These are phyloP conservation scores for Grosmannia huntii DNA, from an alignment of 2,329 filamentous ascomycete genomes.

Conservation along the genomic window DNA sequence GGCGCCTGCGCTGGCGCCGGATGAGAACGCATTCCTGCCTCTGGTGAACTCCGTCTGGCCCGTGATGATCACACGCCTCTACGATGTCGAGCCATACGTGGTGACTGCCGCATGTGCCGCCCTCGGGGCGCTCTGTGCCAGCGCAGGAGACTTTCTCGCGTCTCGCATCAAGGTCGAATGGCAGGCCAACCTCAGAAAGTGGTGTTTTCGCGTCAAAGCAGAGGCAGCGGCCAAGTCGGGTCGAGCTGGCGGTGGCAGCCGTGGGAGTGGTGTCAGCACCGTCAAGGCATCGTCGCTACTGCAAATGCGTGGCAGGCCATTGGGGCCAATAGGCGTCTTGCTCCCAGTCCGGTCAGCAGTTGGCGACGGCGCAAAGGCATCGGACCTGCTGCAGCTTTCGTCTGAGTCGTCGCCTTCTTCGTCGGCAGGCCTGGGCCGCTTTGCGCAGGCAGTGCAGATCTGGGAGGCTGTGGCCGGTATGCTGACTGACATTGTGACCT, in stretches of 20 bases:
- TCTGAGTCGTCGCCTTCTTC: background rate
- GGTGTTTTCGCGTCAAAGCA: constrained; percentile 31
- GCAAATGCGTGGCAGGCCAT: background rate
- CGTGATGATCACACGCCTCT: constrained; percentile 55
- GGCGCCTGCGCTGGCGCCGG: constrained; percentile 54
- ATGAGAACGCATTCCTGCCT: constrained; percentile 77
- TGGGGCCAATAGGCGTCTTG: background rate
- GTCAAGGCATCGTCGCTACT: background rate
- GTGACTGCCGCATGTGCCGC: constrained; percentile 57
- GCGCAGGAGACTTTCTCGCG: constrained; percentile 70
- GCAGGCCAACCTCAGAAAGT: constrained; percentile 36
- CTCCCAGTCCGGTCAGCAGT: background rate
- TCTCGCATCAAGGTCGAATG: constrained; percentile 65
- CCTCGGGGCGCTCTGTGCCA: constrained; percentile 53
- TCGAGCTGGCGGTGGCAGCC: constrained; percentile 4
- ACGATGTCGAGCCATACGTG: constrained; percentile 56
- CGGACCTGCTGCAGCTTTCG: background rate
- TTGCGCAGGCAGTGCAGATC: constrained; percentile 47
- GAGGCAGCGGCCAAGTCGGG: constrained; percentile 20
- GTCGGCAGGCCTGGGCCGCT: constrained; percentile 36
- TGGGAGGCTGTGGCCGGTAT: constrained; percentile 51
- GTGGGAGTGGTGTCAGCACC: background rate
- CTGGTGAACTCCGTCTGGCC: constrained; percentile 88
- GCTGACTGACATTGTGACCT: constrained; percentile 45
- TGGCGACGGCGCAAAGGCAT: background rate